Conservation (phyloP, 768 basidiomycete genomes). For the Termitomyces sp. region DNA sequence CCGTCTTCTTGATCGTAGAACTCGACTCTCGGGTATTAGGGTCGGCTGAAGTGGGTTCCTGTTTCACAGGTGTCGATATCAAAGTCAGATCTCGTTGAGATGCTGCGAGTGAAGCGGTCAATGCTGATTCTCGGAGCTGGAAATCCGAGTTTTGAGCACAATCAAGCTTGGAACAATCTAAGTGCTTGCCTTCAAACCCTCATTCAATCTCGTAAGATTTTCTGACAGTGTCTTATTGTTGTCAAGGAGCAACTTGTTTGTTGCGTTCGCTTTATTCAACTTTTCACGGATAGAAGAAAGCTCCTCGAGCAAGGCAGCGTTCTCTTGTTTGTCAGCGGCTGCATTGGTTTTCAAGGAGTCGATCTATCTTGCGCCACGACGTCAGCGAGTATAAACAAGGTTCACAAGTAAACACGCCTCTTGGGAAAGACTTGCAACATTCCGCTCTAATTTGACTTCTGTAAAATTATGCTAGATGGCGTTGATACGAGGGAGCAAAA, state of each 20-base stretch:
- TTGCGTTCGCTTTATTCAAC: not conserved
- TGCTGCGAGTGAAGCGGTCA: not conserved
- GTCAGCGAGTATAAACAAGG: not conserved
- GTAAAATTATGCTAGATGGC: not conserved
- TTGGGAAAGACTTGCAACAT: not conserved
- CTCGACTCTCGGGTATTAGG: not conserved
- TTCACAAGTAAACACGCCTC: not conserved
- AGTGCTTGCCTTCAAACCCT: constrained; percentile 1
- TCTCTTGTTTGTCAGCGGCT: not conserved
- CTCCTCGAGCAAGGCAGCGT: not conserved
- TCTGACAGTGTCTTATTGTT: constrained; percentile 1
- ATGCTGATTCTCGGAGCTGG: constrained; percentile 1
- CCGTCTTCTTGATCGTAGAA: not conserved
- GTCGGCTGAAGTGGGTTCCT: not conserved
- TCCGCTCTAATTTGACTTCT: not conserved
- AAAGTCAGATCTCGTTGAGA: not conserved
- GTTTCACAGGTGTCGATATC: not conserved
- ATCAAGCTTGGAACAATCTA: not conserved
- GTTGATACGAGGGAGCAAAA: not conserved
- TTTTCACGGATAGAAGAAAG: constrained; percentile 2
- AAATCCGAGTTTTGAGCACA: not conserved
- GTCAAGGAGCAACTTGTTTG: not conserved
- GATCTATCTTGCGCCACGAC: not conserved
- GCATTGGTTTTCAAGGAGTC: not conserved
- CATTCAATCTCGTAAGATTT: not conserved